phyloP scores from a whole-genome alignment of 192 early-diverging fungal species.

The Chytriomyces sp. region DNA sequence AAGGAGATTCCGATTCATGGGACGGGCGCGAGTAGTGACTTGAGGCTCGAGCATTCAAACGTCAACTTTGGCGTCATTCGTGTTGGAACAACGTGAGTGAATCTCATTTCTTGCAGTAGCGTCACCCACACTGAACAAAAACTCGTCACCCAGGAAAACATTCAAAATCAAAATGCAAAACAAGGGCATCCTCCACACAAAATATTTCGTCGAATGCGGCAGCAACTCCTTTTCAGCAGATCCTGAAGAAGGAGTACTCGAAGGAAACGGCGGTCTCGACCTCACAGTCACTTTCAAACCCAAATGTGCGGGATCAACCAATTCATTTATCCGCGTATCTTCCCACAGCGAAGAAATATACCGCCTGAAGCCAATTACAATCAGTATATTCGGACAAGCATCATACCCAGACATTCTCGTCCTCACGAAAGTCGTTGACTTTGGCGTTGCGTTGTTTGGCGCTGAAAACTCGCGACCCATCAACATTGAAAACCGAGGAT shows the following conservation, averaged over 20 bases:
- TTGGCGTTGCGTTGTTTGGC: conserved; percentile 60
- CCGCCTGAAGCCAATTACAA: conserved; percentile 41
- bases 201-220: conserved; percentile 58
- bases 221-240: conserved; percentile 55
- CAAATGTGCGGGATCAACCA: conserved; percentile 44
- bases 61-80: conserved; percentile 59
- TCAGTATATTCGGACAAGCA: conserved; percentile 52
- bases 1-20: conserved; percentile 53
- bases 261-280: conserved; percentile 55
- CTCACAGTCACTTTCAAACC: conserved; percentile 54
- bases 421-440: conserved; percentile 58
- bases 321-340: conserved; percentile 42
- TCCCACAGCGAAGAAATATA: conserved; percentile 36
- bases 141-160: conserved; percentile 6
- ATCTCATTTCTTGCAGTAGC: no score
- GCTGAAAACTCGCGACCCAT: conserved; percentile 52
- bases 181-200: conserved; percentile 53
- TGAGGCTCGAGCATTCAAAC: conserved; percentile 31
- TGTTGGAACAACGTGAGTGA: conserved; percentile 44
- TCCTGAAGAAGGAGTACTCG: conserved; percentile 62
- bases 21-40: conserved; percentile 50
- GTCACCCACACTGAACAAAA: no score
- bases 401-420: conserved; percentile 64
- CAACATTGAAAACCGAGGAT: conserved; percentile 59
- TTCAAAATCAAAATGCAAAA: conserved; percentile 47